A percentile compares a stretch with the other conserved stretches of the same genome.
phyloP scores from a whole-genome alignment of 2,329 filamentous ascomycete species.

The Cladosporium sp. region DNA sequence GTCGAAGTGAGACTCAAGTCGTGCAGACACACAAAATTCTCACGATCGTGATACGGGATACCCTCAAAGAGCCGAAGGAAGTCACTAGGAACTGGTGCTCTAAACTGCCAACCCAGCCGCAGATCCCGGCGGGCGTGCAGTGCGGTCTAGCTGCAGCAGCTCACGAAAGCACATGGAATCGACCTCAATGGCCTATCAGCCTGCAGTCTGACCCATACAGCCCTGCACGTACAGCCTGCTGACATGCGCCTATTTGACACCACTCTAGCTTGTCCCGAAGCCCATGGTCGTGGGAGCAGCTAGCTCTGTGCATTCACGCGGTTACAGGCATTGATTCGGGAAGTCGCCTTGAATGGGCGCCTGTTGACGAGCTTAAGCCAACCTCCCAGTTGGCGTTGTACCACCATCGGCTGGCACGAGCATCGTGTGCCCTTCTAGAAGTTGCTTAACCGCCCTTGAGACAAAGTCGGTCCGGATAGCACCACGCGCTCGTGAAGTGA shows the following conservation, averaged over 20 bases:
- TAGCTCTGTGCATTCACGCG: not conserved
- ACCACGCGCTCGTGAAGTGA: not conserved
- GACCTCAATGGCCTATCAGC: not conserved
- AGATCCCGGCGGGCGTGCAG: not conserved
- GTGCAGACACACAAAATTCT: not conserved
- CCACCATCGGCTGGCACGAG: not conserved
- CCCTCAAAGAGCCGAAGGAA: not conserved
- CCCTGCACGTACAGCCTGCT: slow-evolving; percentile 7
- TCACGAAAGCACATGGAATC: slow-evolving; percentile 2
- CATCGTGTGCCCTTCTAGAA: not conserved
- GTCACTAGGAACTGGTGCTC: not conserved
- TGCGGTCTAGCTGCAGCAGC: not conserved
- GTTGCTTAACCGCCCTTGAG: not conserved
- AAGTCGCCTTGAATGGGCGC: not conserved
- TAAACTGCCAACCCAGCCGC: not conserved
- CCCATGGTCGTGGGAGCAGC: not conserved
- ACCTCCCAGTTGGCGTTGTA: not conserved
- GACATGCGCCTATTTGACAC: slow-evolving; percentile 6
- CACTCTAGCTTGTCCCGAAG: not conserved
- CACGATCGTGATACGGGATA: slow-evolving; percentile 8
- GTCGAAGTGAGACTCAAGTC: not conserved
- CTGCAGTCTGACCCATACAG: not conserved
- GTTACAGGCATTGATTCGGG: slow-evolving; percentile 13
- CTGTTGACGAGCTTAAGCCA: not conserved
- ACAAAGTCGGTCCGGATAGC: not conserved